Percentiles rank a stretch among this genome's conserved stretches.
These are phyloP conservation scores for Chrysanthemum makinoi DNA, from an alignment of 129 eudicot species.

Conservation along the genomic window DNA sequence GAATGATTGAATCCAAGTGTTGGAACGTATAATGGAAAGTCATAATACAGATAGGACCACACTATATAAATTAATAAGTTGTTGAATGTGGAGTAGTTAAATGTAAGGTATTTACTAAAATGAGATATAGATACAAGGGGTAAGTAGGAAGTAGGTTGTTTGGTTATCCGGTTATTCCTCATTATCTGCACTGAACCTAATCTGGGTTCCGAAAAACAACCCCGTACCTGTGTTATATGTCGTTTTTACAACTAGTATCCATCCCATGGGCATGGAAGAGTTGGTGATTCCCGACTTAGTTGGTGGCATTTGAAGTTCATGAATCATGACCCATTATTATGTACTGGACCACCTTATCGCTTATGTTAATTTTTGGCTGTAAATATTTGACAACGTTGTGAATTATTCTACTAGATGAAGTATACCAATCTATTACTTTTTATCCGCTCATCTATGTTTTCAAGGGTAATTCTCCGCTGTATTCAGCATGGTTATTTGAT, in stretches of 20 bases:
- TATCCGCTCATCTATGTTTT: background rate
- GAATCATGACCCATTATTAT: background rate
- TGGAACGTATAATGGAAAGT: background rate
- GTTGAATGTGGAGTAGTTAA: background rate
- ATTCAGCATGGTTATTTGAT: conserved; percentile 6
- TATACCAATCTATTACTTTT: background rate
- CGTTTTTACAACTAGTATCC: background rate
- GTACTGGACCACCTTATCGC: conserved; percentile 1
- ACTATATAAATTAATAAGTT: background rate
- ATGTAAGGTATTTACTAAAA: background rate
- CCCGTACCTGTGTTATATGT: too few species aligned
- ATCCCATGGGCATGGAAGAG: too few species aligned
- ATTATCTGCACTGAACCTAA: background rate
- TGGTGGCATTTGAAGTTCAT: too few species aligned
- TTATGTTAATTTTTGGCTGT: background rate
- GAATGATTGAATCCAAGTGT: background rate
- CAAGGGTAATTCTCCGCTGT: background rate
- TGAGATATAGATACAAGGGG: conserved; percentile 1
- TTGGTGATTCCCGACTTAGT: too few species aligned
- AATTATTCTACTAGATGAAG: background rate
- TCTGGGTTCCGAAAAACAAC: background rate
- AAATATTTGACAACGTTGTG: background rate
- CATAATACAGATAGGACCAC: conserved; percentile 1
- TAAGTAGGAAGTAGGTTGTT: conserved; percentile 2
- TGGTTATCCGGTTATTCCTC: background rate